phyloP scores from a whole-genome alignment of 305 asterid species.

The Fraxinus velutina region DNA sequence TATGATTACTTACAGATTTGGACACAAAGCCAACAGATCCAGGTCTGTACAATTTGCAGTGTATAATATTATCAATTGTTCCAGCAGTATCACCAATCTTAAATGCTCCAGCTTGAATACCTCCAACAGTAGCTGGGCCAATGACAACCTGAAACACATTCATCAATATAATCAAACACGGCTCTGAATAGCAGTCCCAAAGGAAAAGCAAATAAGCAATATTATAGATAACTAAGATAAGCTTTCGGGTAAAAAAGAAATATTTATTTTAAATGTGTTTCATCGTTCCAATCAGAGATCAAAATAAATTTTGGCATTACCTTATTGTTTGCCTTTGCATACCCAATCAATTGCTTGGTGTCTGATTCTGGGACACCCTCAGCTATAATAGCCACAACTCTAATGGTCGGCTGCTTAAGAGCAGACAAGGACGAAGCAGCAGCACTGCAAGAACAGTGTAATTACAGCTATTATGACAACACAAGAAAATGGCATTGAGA shows the following conservation, averaged over 20 bases:
- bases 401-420: conserved; percentile 94
- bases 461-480: conserved; percentile 16
- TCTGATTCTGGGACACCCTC: conserved; percentile 98
- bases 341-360: conserved; percentile 88
- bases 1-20: conserved; percentile 68
- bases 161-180: conserved; percentile 12
- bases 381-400: conserved; percentile 95
- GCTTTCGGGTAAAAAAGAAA: not conserved
- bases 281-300: conserved; percentile 1
- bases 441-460: conserved; percentile 60
- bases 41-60: conserved; percentile 91
- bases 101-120: conserved; percentile 98
- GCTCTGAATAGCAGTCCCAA: not conserved
- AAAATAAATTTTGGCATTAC: conserved; percentile 31
- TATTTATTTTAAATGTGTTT: not conserved
- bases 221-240: not conserved
- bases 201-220: not conserved
- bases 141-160: conserved; percentile 64
- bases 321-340: conserved; percentile 93
- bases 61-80: conserved; percentile 86
- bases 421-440: conserved; percentile 98
- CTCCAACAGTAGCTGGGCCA: conserved; percentile 98
- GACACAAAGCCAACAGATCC: conserved; percentile 98
- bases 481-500: conserved; percentile 8
- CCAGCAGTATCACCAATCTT: conserved; percentile 99